Base-by-base conservation (phyloP, 169 alveolate genomes). In the Plasmodium falciparum region DNA sequence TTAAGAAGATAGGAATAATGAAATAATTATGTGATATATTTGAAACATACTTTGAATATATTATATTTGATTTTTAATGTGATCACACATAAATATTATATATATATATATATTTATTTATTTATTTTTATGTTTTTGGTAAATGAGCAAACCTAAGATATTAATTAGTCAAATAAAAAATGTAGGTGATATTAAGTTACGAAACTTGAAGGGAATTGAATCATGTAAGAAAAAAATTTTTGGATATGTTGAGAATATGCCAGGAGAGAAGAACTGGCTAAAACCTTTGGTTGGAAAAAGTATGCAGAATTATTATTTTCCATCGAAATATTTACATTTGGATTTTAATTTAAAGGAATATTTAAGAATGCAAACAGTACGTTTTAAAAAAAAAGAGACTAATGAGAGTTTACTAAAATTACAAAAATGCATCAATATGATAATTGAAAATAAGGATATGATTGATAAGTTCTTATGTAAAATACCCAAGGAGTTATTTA, bases 251-350 rank as follows among this genome's bases (percentile, higher is more conserved):
- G 49, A 70, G 88, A 94, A 92, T 50, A 52, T 88, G 85, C 95
- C 95, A 29, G 96, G 96, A 0, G 96, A 94, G 49, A 93, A 94
- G 29, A 94, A 94, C 74, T 94, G 95, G 95, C 15, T 93, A 17
- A 94, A 94, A 78, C 96, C 96, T 1, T 75, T 94, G 11, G 49
- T 91, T 45, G 96, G 96, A 3, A 74, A 93, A 50, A 90, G 93
- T 63, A 76, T 93, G 88, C 92, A 67, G 15, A 88, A 94, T 59
- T 94, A 95, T 93, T 94, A 94, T 88, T 94, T 93, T 90, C 96
- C 96, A 8, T 93, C 95, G 58, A 94, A 94, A 83, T 94, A 94
- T 88, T 83, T 94, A 63, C 96, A 92, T 83, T 47, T 91, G 88
- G 96, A 94, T 74, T 94, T 94, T 73, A 94, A 91, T 66, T 65